Evolutionary conservation across 1,139 yeast species (phyloP), one percentile per base, ranked within the genome.

Genomic region (Geotrichum phurueaensis): DNA sequence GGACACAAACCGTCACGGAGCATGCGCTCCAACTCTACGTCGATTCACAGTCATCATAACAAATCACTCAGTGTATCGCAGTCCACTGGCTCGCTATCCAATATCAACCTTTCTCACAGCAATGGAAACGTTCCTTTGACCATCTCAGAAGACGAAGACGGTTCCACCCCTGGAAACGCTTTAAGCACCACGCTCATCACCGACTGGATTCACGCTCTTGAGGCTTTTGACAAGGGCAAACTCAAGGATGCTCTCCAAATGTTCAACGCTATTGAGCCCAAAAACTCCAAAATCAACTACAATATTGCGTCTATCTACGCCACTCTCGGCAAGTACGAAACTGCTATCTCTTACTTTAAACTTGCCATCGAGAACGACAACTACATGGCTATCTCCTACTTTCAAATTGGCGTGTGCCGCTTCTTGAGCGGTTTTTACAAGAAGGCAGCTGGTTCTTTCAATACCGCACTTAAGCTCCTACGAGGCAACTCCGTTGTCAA

Each of bases 351-450:
- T 29, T 36, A 60, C 47, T 64, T 65, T 25, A 60, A 63, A 15
- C 55, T 52, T 6, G 64, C 68, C 0, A 60, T 66, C 13, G 52
- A 56, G 23, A 59, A 57, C 27, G 69, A 66, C 57, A 62, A 63
- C 9, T 67, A 66, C 56, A 60, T 66, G 52, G 67, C 68, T n/a
- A 60, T 67, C 49, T 64, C 68, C 4, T 63, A 65, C 29, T 66
- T 66, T 52, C 67, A 66, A 51, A 58, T 64, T 20, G 69, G 69
- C 20, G 68, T 65, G 20, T 61, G 64, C 12, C 63, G 65, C 25
- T 67, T 66, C 45, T 59, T 65, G 6, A 52, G 64, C 13, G 68
- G 67, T 25, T 48, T 62, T 25, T 66, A 62, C 61, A 31, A 53
- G 6, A 58, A 62, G 13, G 68, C 69, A 13, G 66, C 64, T 27